Conservation (phyloP, 2,329 filamentous ascomycete genomes). For the Colletotrichum graminicola region DNA sequence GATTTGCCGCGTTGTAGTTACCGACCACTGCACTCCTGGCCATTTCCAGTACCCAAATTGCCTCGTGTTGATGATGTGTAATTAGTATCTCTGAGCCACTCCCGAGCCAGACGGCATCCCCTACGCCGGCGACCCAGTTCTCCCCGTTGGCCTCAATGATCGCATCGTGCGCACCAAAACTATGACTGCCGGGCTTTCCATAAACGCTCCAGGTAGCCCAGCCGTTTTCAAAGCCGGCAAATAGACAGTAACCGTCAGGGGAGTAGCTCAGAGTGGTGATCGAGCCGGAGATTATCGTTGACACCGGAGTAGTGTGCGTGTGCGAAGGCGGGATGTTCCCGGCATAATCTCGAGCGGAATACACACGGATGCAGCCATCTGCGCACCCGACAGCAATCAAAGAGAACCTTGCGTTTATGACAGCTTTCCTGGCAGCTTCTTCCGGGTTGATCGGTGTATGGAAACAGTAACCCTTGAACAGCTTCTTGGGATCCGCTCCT, state of each 20-base stretch:
- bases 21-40: slow-evolving; percentile 93
- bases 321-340: slow-evolving; percentile 94
- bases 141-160: slow-evolving; percentile 79
- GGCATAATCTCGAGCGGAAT: slow-evolving; percentile 91
- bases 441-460: slow-evolving; percentile 75
- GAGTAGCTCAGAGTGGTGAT: slow-evolving; percentile 87
- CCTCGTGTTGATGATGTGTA: slow-evolving; percentile 76
- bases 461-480: slow-evolving; percentile 94
- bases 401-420: slow-evolving; percentile 95
- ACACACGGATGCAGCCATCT: slow-evolving; percentile 86
- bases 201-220: slow-evolving; percentile 99
- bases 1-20: slow-evolving; percentile 91
- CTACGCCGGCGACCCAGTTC: slow-evolving; percentile 84
- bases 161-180: slow-evolving; percentile 77
- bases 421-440: slow-evolving; percentile 76
- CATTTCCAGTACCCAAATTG: slow-evolving; percentile 90
- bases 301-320: slow-evolving; percentile 77
- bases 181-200: slow-evolving; percentile 87
- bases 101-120: slow-evolving; percentile 86
- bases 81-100: slow-evolving; percentile 89
- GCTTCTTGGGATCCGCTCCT: slow-evolving; percentile 64
- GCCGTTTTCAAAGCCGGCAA: slow-evolving; percentile 90
- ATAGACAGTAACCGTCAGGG: slow-evolving; percentile 95
- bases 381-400: slow-evolving; percentile 87
- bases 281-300: slow-evolving; percentile 74